These are phyloP conservation scores for Strobilomyces echinocephalus DNA, from an alignment of 768 basidiomycete genomes.

Conservation along the genomic window DNA sequence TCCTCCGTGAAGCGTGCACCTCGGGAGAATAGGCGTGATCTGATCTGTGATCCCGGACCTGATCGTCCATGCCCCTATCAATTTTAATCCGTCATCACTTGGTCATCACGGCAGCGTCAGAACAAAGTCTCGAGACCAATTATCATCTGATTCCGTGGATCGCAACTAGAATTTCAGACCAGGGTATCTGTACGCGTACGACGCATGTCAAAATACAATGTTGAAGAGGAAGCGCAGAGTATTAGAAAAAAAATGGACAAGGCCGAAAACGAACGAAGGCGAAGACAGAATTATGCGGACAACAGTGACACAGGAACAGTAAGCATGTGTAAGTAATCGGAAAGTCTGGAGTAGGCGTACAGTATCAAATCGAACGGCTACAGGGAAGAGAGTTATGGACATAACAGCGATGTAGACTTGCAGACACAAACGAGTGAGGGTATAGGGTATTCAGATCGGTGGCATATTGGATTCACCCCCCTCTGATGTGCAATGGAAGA, in stretches of 20 bases:
- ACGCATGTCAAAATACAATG: slow-evolving; percentile 15
- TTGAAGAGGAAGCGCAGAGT: background rate
- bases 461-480: slow-evolving; percentile 18
- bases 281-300: slow-evolving; percentile 12
- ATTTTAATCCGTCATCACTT: slow-evolving; percentile 1
- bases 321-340: slow-evolving; percentile 6
- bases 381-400: slow-evolving; percentile 25
- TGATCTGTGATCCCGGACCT: slow-evolving; percentile 30
- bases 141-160: background rate
- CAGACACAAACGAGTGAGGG: slow-evolving; percentile 24
- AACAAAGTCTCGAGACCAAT: background rate
- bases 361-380: slow-evolving; percentile 26
- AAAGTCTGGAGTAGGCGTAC: slow-evolving; percentile 15
- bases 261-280: slow-evolving; percentile 5
- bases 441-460: slow-evolving; percentile 17
- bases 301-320: slow-evolving; percentile 4
- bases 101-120: background rate
- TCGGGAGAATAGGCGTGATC: slow-evolving; percentile 18
- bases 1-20: slow-evolving; percentile 21
- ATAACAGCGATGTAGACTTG: slow-evolving; percentile 28
- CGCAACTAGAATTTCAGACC: slow-evolving; percentile 3
- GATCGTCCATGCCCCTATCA: slow-evolving; percentile 27
- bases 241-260: background rate
- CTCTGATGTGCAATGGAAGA: slow-evolving; percentile 32
- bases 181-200: slow-evolving; percentile 18